A percentile compares a stretch with the other conserved stretches of the same genome.
Conservation (phyloP, 2,329 filamentous ascomycete species). For the Neopestalotiopsis rosae region DNA sequence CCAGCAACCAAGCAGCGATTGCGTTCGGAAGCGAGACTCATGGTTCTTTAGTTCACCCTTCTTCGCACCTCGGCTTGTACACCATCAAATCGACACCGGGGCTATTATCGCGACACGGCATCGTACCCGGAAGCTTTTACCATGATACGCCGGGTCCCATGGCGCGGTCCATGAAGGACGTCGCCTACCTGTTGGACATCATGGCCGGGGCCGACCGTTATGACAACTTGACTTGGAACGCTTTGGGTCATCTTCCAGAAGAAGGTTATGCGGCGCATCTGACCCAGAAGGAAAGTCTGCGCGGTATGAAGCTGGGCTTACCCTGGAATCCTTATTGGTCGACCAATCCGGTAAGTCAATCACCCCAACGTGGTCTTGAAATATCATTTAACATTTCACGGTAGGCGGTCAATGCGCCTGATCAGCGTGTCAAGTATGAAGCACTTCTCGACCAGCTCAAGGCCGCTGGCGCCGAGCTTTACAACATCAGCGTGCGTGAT, state of each 20-base stretch:
- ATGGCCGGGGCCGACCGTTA: slow-evolving; percentile 28
- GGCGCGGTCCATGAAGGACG: slow-evolving; percentile 35
- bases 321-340: not conserved
- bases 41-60: slow-evolving; percentile 13
- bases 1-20: not conserved
- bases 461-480: not conserved
- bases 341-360: not conserved
- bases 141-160: slow-evolving; percentile 38
- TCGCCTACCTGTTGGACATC: slow-evolving; percentile 35
- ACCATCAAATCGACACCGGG: slow-evolving; percentile 27
- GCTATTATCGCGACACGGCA: slow-evolving; percentile 29
- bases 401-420: not conserved
- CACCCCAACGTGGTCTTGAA: rapidly evolving
- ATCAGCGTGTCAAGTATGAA: not conserved
- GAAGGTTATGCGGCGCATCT: not conserved
- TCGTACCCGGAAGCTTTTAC: slow-evolving; percentile 32
- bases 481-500: not conserved
- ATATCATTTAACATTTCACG: not conserved
- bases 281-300: not conserved
- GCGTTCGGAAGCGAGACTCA: not conserved
- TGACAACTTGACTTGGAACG: not conserved
- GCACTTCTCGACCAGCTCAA: not conserved
- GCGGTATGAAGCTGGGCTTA: not conserved
- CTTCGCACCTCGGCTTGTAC: slow-evolving; percentile 26
- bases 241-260: not conserved